Percentiles rank a stretch among this genome's conserved stretches.
Conservation (phyloP, 148 eudicot species). For the Fagopyrum homotropicum region DNA sequence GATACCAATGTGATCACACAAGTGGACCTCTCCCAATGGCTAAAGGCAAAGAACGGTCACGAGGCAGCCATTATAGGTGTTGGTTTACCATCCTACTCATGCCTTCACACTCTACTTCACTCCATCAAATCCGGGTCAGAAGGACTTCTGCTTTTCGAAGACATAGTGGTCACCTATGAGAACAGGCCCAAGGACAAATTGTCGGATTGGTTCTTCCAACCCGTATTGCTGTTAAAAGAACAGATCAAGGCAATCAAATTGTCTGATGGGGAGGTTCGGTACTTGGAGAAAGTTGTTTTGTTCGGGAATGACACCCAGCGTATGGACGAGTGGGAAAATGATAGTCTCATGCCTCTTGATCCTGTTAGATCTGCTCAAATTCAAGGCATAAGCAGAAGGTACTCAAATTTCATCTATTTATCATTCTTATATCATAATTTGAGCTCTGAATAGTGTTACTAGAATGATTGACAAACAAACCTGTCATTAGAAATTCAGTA, state of each 20-base stretch:
- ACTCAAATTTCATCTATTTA: background rate
- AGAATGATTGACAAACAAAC: no score
- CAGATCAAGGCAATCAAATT: slow-evolving; percentile 55
- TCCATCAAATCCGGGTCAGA: slow-evolving; percentile 62
- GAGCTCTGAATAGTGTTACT: no score
- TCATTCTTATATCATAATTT: no score
- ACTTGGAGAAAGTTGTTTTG: slow-evolving; percentile 57
- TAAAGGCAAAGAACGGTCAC: slow-evolving; percentile 50
- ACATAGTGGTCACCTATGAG: slow-evolving; percentile 45
- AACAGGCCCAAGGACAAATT: slow-evolving; percentile 76
- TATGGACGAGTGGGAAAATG: slow-evolving; percentile 66
- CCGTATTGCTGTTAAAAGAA: slow-evolving; percentile 76
- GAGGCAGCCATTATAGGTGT: slow-evolving; percentile 51
- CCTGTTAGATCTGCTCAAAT: slow-evolving; percentile 76
- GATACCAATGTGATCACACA: slow-evolving; percentile 43
- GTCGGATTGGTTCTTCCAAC: slow-evolving; percentile 88
- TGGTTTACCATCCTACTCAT: slow-evolving; percentile 71
- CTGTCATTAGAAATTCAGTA: no score
- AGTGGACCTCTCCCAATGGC: slow-evolving; percentile 69
- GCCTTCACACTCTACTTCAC: slow-evolving; percentile 36
- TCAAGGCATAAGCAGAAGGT: slow-evolving; percentile 92
- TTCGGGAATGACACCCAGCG: slow-evolving; percentile 47
- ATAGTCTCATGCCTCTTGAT: slow-evolving; percentile 49
- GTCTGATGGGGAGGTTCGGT: slow-evolving; percentile 55
- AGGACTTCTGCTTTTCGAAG: slow-evolving; percentile 57